Base-by-base conservation (phyloP, 2,329 filamentous ascomycete genomes). In the Colletotrichum falcatum region DNA sequence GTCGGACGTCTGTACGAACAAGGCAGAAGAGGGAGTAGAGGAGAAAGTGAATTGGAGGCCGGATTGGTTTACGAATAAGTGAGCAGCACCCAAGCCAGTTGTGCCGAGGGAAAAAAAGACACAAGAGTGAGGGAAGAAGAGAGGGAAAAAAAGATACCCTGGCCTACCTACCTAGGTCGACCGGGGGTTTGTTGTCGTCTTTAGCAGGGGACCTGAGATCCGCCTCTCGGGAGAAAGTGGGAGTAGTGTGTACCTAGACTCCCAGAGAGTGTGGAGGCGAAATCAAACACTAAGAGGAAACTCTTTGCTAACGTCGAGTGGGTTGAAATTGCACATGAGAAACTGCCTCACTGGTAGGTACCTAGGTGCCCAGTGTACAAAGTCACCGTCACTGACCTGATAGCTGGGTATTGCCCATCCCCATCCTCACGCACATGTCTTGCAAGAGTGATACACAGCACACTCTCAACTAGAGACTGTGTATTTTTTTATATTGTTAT, bases 131-230 rank as follows among this genome's bases (percentile, higher is more conserved):
- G 20, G 18, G 37, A 18, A 5, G 14, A 20, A 42, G 6, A 30
- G 51, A 46, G n/a, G 23, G 35, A 39, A 51, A 8, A 54, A 54
- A 54, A 54, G 12, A 54, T 7, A 23, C 12, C 51, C 20, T 35
- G n/a, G n/a, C n/a, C n/a, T n/a, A n/a, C n/a, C n/a, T 65, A 37
- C 28, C 37, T 28, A 53, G 28, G 54, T 33, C 44, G 53, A 56
- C 59, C 51, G 59, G 65, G 65, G 49, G 18, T 48, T 30, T 18
- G 39, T 55, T 39, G 46, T 64, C 48, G 39, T 33, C 35, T 68
- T 61, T 61, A 61, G 30, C 28, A 18, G 44, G 64, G 44, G 58
- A 26, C n/a, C 35, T 61, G 35, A 59, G 62, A 54, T 49, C 55
- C 62, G 55, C 33, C 42, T 49, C 26, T 39, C 62, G 48, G 66